Conservation (phyloP, 345 rosid species). For the Euclidium syriacum region DNA sequence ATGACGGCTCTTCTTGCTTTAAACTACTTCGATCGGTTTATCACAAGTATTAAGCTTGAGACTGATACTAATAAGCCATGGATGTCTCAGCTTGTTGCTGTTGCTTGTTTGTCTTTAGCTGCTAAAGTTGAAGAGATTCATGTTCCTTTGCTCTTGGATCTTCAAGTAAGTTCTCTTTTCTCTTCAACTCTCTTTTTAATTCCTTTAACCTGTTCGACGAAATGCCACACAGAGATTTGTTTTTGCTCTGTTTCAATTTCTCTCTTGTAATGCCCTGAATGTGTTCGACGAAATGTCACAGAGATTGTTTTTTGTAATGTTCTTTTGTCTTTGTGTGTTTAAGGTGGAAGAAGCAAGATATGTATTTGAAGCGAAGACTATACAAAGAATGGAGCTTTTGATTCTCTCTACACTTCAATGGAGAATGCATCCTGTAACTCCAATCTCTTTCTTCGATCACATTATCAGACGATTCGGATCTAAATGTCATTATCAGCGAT, state of each 20-base stretch:
- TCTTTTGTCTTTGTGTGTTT: background rate
- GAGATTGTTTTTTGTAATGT: background rate
- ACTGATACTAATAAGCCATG: constrained; percentile 74
- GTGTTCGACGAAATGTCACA: constrained; percentile 27
- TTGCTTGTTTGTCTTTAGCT: constrained; percentile 85
- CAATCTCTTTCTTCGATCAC: constrained; percentile 74
- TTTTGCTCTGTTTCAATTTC: background rate
- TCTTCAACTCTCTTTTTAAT: constrained; percentile 1
- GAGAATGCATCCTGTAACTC: constrained; percentile 92
- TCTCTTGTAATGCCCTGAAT: too few species aligned
- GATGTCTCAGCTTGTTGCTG: constrained; percentile 88
- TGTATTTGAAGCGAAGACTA: constrained; percentile 75
- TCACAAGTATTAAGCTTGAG: constrained; percentile 45
- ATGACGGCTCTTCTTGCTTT: constrained; percentile 71
- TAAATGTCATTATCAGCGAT: constrained; percentile 40
- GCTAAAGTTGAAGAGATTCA: constrained; percentile 89
- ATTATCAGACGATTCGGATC: constrained; percentile 63
- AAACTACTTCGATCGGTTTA: constrained; percentile 85
- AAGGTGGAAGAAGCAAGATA: constrained; percentile 73
- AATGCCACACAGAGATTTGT: background rate
- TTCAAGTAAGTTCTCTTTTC: constrained; percentile 56
- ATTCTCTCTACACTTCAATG: constrained; percentile 73
- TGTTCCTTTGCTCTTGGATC: constrained; percentile 69
- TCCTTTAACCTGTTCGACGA: constrained; percentile 34
- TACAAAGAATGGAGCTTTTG: constrained; percentile 91